Percentiles rank a stretch among this genome's conserved stretches.
phyloP scores from a whole-genome alignment of 345 rosid genomes.

The Triadica sebifera region DNA sequence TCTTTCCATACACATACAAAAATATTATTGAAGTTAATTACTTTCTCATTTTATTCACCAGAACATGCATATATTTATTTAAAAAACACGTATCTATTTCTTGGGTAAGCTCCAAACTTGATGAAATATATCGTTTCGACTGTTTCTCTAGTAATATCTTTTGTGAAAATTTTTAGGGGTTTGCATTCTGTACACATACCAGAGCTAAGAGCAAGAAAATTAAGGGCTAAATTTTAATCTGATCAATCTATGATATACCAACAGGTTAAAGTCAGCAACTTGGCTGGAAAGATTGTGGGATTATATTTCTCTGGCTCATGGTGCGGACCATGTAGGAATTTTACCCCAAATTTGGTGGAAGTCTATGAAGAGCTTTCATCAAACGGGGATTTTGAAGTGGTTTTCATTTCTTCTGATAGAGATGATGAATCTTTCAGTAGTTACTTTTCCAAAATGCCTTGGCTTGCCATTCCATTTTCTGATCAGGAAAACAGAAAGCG shows the following conservation, averaged over 20 bases:
- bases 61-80: too few relatives aligned
- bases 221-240: background rate
- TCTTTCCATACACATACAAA: background rate
- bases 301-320: constrained; percentile 30
- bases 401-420: constrained; percentile 35
- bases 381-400: constrained; percentile 26
- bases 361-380: constrained; percentile 18
- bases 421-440: constrained; percentile 33
- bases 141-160: too few relatives aligned
- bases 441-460: constrained; percentile 39
- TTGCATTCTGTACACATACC: background rate
- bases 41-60: too few relatives aligned
- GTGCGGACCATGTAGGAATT: constrained; percentile 22
- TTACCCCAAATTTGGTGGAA: constrained; percentile 19
- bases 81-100: too few relatives aligned
- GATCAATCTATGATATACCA: background rate
- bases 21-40: too few relatives aligned
- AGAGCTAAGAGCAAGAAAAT: background rate
- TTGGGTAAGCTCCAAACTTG: too few relatives aligned
- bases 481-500: constrained; percentile 16
- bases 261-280: constrained; percentile 12
- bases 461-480: constrained; percentile 42
- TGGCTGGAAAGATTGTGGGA: constrained; percentile 31
- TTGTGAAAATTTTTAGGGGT: too few relatives aligned
- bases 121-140: too few relatives aligned